phyloP scores from a whole-genome alignment of 1,139 yeast genomes.

The Hyphopichia wangnamkhiaoensis region DNA sequence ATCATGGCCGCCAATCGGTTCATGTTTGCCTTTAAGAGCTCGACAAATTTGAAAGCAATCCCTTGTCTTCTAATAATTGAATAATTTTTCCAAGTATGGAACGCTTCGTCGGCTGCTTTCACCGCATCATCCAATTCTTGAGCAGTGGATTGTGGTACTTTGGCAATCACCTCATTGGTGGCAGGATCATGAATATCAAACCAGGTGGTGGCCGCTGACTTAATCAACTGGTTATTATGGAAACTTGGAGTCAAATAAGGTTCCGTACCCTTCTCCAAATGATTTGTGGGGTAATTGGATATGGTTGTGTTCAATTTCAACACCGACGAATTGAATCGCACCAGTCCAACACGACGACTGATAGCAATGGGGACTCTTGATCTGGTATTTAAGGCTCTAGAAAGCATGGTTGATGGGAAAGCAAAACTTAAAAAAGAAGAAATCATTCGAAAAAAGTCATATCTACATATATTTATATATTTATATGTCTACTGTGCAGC shows the following conservation, averaged over 20 bases:
- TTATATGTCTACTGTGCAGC: too few relatives aligned
- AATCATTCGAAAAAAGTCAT: not conserved
- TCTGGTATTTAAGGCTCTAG: not conserved
- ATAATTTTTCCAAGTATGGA: slow-evolving; percentile 58
- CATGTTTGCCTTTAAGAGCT: slow-evolving; percentile 66
- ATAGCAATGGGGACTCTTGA: too few relatives aligned
- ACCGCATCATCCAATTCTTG: slow-evolving; percentile 69
- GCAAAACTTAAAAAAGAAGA: not conserved
- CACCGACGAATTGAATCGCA: not conserved
- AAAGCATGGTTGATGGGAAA: not conserved
- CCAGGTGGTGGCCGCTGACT: slow-evolving; percentile 61
- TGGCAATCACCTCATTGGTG: slow-evolving; percentile 63
- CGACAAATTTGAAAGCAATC: slow-evolving; percentile 71
- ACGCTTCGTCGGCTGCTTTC: slow-evolving; percentile 63
- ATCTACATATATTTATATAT: not conserved
- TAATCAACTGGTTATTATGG: slow-evolving; percentile 57
- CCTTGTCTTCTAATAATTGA: slow-evolving; percentile 73
- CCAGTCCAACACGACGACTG: not conserved
- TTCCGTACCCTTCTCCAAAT: slow-evolving; percentile 38
- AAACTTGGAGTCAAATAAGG: slow-evolving; percentile 59
- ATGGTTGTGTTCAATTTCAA: slow-evolving; percentile 31
- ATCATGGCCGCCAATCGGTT: slow-evolving; percentile 71
- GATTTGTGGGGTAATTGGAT: slow-evolving; percentile 47
- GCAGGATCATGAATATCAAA: slow-evolving; percentile 78
- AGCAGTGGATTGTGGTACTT: slow-evolving; percentile 73